Base-by-base conservation (phyloP, 2,329 filamentous ascomycete genomes). In the Sclerotinia subarctica region DNA sequence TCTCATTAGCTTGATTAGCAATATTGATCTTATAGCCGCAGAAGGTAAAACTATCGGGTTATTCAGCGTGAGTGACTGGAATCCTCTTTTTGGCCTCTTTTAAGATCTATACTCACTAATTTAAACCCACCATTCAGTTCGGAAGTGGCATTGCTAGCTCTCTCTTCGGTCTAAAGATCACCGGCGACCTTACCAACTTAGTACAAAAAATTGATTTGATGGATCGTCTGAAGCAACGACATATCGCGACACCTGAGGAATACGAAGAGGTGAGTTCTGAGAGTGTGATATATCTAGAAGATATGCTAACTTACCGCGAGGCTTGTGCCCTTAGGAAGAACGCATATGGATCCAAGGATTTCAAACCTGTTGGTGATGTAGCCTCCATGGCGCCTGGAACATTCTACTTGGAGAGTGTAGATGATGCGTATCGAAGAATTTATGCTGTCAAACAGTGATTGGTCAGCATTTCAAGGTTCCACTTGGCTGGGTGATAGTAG, bases 1-100 rank as follows among this genome's bases (percentile, higher is more conserved):
- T n/a, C 49, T 64, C 29, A 64, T 53, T 24, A 53, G 62, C 49
- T 32, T 64, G 21, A 64, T 52, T 17, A 64, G 35, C 49, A 64
- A 42, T n/a, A 51, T 53, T 7, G 46, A 53, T 38, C 62, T 51
- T 19, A 42, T n/a, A 35, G n/a, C 62, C 2, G 29, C 21, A 13
- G 42, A 59, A 46, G 49, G 35, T 8, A 54, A 64, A 29, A n/a
- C 24, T 1, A 53, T 64, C 15, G 62, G 62, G 6, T 44, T 64
- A 49, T 64, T 64, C 35, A 54, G 62, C 35, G 56, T 59, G 17
- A 59, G 56, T 29, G 7, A 10, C 11, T 29, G 0, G 0, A 15
- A 29, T 58, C 19, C 2, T 5, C 2, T 15, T 35, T 13, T n/a
- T 21, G 2, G n/a, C 11, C 24, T 3, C 10, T 4, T n/a, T 24